These are phyloP conservation scores for Wallacemonas sp. DNA, from an alignment of 208 protist genomes.

Conservation along the genomic window DNA sequence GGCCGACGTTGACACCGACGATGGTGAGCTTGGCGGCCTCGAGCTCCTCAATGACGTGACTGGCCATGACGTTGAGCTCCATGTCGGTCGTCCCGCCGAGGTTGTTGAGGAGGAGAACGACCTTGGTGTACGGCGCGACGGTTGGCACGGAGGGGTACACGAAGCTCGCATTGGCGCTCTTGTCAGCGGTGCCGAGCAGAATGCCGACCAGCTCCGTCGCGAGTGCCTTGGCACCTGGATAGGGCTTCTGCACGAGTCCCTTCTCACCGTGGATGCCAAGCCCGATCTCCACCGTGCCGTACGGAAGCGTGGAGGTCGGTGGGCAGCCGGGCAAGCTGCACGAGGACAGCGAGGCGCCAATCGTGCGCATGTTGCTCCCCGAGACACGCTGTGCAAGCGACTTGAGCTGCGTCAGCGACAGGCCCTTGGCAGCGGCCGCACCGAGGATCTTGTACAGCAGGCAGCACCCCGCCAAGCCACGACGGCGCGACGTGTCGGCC, in stretches of 20 bases:
- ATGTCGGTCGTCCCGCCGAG: slow-evolving; percentile 79
- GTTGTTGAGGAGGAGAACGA: slow-evolving; percentile 88
- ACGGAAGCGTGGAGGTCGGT: slow-evolving; percentile 39
- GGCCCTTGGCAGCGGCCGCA: slow-evolving; percentile 53
- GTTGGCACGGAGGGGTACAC: slow-evolving; percentile 5
- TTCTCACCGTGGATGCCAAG: slow-evolving; percentile 92
- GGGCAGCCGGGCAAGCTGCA: slow-evolving; percentile 69
- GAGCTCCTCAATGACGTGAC: slow-evolving; percentile 36
- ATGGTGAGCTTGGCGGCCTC: slow-evolving; percentile 31
- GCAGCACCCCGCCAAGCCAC: slow-evolving; percentile 86
- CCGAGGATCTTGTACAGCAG: slow-evolving; percentile 90
- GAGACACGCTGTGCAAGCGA: slow-evolving; percentile 43
- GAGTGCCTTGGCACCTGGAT: slow-evolving; percentile 31
- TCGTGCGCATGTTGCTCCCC: slow-evolving; percentile 46
- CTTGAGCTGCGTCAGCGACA: slow-evolving; percentile 51
- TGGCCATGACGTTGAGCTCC: slow-evolving; percentile 63
- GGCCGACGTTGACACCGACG: slow-evolving; percentile 53
- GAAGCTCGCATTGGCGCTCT: not conserved
- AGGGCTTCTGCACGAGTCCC: slow-evolving; percentile 45
- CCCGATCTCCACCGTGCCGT: slow-evolving; percentile 73
- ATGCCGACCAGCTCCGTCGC: slow-evolving; percentile 31
- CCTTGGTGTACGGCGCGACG: slow-evolving; percentile 22
- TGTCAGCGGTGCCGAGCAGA: slow-evolving; percentile 25
- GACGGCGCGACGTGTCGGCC: slow-evolving; percentile 31
- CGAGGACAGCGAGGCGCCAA: slow-evolving; percentile 73